Base-by-base conservation (phyloP, 2,329 filamentous ascomycete genomes). In the Colletotrichum neosansevieriae region DNA sequence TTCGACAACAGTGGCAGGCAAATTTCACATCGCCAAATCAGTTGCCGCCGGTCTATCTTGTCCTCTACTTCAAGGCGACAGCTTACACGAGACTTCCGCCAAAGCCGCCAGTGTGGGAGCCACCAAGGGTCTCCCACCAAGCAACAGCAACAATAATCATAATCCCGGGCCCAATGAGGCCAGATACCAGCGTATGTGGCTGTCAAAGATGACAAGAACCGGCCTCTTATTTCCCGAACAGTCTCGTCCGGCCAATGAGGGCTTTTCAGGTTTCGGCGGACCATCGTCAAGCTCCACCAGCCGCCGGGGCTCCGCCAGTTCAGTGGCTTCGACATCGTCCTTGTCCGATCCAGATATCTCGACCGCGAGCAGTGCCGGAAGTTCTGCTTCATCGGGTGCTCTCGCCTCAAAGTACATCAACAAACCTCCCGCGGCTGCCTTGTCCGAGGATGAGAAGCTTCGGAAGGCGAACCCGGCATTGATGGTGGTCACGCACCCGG, bases 121-220 rank as follows among this genome's bases (percentile, higher is more conserved):
- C 32, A 15, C 15, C 38, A 24, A 19, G 45, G 15, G 24, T 9
- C 5, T 9, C 1, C 17, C 49, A 10, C 2, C 13, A 34, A 24
- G 24, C 32, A 15, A 53, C 13, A 62, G 13, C 6, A 54, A 44
- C 21, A 53, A 34, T 19, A 6, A n/a, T 11, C 36, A 38, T 3
- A 17, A 24, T 3, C 2, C 24, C 10, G 66, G 68, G 5, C 59
- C 65, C 3, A 76, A 76, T 21, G 71, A 75, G 59, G 71, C 60
- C 2, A 71, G 75, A 4, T 76, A 77, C 49, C 74, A 74, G 63
- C 73, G 76, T 42, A 76, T 77, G 74, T 77, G 75, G 76, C 72
- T 77, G 7, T 73, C 73, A 4, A 77, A 76, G 59, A 73, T 77
- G 75, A 77, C 73, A 2, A 53, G 76, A 4, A 77, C 76, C 0